These are phyloP conservation scores for Dichotomocladium elegans DNA, from an alignment of 371 early-diverging fungal species.

Conservation along the genomic window DNA sequence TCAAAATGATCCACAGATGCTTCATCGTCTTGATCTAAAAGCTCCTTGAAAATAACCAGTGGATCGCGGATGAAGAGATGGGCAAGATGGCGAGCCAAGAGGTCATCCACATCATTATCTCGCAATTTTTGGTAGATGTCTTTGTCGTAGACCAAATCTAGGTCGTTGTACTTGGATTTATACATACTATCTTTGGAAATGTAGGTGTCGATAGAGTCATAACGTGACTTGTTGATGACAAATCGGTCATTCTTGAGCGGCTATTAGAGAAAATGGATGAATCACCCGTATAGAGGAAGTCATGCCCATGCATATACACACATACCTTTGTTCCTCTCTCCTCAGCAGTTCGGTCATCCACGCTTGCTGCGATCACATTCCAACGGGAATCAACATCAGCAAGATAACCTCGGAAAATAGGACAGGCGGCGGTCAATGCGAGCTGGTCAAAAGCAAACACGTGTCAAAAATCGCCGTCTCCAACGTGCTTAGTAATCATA, in stretches of 20 bases:
- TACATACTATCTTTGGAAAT: slow-evolving; percentile 74
- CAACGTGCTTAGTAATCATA: slow-evolving; percentile 1
- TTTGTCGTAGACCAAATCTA: slow-evolving; percentile 79
- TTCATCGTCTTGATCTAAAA: slow-evolving; percentile 83
- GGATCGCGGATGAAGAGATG: slow-evolving; percentile 99
- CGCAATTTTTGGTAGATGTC: slow-evolving; percentile 71
- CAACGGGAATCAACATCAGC: slow-evolving; percentile 98
- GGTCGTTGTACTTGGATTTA: slow-evolving; percentile 94
- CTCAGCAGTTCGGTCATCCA: slow-evolving; percentile 93
- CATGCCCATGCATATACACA: background rate
- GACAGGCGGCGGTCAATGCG: slow-evolving; percentile 93
- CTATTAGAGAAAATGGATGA: slow-evolving; percentile 28
- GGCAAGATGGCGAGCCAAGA: slow-evolving; percentile 90
- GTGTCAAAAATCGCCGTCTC: too few species aligned
- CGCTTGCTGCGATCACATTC: slow-evolving; percentile 94
- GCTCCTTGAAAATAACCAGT: slow-evolving; percentile 90
- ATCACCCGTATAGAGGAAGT: background rate
- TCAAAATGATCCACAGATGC: slow-evolving; percentile 93
- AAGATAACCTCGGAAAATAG: slow-evolving; percentile 92
- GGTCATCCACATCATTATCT: slow-evolving; percentile 80
- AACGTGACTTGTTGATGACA: slow-evolving; percentile 95
- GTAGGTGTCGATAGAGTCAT: slow-evolving; percentile 94
- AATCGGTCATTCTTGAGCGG: slow-evolving; percentile 67
- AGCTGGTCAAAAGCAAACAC: too few species aligned
- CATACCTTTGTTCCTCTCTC: slow-evolving; percentile 86